Evolutionary conservation across 176 grass and related monocot species (phyloP), one percentile per base, ranked within the genome.

Genomic region (Musa troglodytarum): DNA sequence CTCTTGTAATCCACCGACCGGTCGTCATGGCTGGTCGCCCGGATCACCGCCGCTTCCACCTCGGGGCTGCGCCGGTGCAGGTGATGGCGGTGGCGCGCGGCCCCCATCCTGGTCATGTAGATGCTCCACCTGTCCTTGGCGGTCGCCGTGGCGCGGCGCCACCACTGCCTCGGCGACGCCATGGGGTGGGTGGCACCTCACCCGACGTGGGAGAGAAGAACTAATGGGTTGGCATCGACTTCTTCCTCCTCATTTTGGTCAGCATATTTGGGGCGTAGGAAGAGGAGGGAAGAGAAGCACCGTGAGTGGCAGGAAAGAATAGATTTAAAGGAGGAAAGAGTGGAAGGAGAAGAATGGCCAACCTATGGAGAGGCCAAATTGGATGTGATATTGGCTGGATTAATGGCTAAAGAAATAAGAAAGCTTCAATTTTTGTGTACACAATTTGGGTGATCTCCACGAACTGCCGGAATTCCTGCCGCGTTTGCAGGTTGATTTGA

Each of bases 11-110:
- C 93, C 49, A 92, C 87, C 20, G 74, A 87, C 21, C 89, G 75
- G 51, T 96, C 87, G 70, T 92, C 79, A 75, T 96, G 93, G 83
- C 89, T 90, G 9, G 87, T 96, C 9, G 89, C 87, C n/a, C 87
- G 89, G 82, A 96, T 96, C 63, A 96, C 89, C 16, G 79, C 89
- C 69, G 81, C 83, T 73, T 96, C 89, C 68, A 92, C 74, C 79
- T 86, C 87, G 1, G 75, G 68, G 63, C 67, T 75, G 65, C 86
- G 63, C 59, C 73, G 50, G 29, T 43, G 34, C 34, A 55, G 0
- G 49, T 55, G n/a, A 63, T 76, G 84, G 6, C 68, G 43, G 34
- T 34, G 34, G 34, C 34, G 34, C 3, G 4, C 34, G 8, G 80
- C 69, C 69, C 78, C 62, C 53, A 89, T 59, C 34, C 84, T 82